These are phyloP conservation scores for Chlamydomonas applanata DNA, from an alignment of 139 green algal species.

Conservation along the genomic window DNA sequence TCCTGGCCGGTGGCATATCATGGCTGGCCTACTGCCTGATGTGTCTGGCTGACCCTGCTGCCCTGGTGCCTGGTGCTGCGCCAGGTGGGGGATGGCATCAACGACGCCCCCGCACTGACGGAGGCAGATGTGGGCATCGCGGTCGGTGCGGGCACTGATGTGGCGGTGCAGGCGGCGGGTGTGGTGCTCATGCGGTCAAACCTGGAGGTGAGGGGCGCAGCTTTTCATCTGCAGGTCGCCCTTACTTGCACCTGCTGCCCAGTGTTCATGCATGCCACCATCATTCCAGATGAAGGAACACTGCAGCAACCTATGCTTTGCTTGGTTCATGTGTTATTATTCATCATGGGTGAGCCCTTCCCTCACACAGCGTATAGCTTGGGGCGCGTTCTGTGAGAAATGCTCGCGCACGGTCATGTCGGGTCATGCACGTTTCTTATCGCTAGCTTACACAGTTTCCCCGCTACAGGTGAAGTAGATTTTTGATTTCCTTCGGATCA, in stretches of 20 bases:
- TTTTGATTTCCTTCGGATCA: too few species aligned
- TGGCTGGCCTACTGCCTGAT: not conserved
- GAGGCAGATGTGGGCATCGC: slow-evolving; percentile 94
- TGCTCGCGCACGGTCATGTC: too few species aligned
- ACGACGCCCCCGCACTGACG: slow-evolving; percentile 92
- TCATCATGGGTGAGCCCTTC: not conserved
- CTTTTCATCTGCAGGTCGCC: not conserved
- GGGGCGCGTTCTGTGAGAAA: too few species aligned
- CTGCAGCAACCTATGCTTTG: not conserved
- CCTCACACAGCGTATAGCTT: too few species aligned
- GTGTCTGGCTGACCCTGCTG: not conserved
- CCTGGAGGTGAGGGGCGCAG: slow-evolving; percentile 21
- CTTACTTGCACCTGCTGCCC: not conserved
- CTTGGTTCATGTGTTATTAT: not conserved
- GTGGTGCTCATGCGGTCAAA: slow-evolving; percentile 86
- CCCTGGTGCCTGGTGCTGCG: slow-evolving; percentile 1
- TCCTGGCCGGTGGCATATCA: not conserved
- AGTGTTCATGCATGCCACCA: not conserved
- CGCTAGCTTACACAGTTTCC: too few species aligned
- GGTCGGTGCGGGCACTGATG: slow-evolving; percentile 73
- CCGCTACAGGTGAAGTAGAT: too few species aligned
- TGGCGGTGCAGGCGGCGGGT: slow-evolving; percentile 82
- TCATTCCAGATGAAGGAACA: not conserved
- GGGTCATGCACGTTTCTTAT: too few species aligned
- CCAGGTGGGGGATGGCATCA: slow-evolving; percentile 98